Conservation (phyloP, 163 green algal species). For the Scenedesmus sp. region DNA sequence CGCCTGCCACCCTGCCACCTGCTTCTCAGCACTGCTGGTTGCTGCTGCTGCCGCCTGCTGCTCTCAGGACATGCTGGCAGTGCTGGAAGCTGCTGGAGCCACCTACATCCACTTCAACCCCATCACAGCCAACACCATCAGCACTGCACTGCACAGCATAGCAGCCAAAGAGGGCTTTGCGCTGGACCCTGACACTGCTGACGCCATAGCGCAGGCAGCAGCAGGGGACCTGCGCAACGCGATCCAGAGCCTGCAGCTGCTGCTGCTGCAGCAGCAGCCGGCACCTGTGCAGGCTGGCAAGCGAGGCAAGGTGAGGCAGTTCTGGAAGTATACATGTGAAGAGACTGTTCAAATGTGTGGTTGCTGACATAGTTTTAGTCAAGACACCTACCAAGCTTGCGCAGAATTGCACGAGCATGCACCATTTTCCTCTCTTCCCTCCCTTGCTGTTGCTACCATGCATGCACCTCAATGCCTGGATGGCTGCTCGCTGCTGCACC, state of each 20-base stretch:
- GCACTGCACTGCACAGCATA: constrained; percentile 70
- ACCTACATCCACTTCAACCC: constrained; percentile 80
- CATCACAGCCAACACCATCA: constrained; percentile 69
- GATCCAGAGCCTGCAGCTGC: constrained; percentile 77
- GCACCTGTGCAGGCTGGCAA: constrained; percentile 27
- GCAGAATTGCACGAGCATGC: no score
- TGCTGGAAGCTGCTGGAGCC: constrained; percentile 62
- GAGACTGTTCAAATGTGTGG: background rate
- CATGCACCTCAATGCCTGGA: background rate
- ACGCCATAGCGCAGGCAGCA: constrained; percentile 66
- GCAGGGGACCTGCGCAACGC: constrained; percentile 84
- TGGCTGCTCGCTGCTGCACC: background rate
- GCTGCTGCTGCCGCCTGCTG: background rate
- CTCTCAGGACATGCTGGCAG: constrained; percentile 72
- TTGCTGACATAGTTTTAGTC: background rate
- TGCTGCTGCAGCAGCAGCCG: constrained; percentile 6
- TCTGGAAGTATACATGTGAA: background rate
- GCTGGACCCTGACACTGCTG: constrained; percentile 60
- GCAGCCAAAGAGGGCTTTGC: constrained; percentile 59
- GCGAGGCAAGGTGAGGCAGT: constrained; percentile 28
- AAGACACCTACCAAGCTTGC: no score
- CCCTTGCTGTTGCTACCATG: no score
- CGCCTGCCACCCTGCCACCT: background rate
- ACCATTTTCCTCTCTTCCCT: no score
- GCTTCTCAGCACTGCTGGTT: background rate